Percentiles rank a stretch among this genome's conserved stretches.
These are phyloP conservation scores for Aureoboletus auriporus DNA, from an alignment of 768 basidiomycete genomes.

Conservation along the genomic window DNA sequence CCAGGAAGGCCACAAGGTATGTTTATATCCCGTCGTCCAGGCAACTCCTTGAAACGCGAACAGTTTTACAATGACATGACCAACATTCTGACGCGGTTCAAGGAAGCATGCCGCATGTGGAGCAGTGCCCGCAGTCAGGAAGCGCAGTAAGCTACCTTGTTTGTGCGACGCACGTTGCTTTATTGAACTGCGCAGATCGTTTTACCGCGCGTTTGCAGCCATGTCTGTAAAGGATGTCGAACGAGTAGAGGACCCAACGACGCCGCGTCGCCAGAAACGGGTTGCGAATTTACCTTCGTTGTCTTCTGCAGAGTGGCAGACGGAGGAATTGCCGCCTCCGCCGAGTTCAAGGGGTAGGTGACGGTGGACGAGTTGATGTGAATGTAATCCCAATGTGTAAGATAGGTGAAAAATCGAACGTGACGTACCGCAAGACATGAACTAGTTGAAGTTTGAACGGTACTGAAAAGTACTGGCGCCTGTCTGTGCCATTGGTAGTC, in stretches of 20 bases:
- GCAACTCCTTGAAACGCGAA: background rate
- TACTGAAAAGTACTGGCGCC: too few relatives aligned
- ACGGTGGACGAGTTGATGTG: too few relatives aligned
- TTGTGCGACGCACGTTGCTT: too few relatives aligned
- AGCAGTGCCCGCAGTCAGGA: constrained; percentile 67
- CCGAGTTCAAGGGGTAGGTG: constrained; percentile 17
- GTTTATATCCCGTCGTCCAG: background rate
- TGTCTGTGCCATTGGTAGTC: too few relatives aligned
- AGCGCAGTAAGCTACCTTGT: constrained; percentile 47
- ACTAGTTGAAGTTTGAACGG: too few relatives aligned
- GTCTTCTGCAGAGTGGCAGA: constrained; percentile 50
- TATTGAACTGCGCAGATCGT: constrained; percentile 19
- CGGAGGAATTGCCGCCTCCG: constrained; percentile 46
- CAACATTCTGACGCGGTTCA: constrained; percentile 67
- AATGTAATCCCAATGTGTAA: too few relatives aligned
- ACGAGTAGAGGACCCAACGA: constrained; percentile 26
- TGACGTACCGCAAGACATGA: too few relatives aligned
- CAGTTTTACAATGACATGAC: constrained; percentile 91
- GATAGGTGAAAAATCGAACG: too few relatives aligned
- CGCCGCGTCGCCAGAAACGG: constrained; percentile 22
- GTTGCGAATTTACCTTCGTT: constrained; percentile 43
- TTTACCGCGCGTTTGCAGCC: constrained; percentile 21
- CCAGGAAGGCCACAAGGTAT: constrained; percentile 82
- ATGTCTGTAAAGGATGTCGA: constrained; percentile 30
- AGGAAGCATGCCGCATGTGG: constrained; percentile 74